Conservation (phyloP, 2,329 filamentous ascomycete genomes). For the Xylaria multiplex region DNA sequence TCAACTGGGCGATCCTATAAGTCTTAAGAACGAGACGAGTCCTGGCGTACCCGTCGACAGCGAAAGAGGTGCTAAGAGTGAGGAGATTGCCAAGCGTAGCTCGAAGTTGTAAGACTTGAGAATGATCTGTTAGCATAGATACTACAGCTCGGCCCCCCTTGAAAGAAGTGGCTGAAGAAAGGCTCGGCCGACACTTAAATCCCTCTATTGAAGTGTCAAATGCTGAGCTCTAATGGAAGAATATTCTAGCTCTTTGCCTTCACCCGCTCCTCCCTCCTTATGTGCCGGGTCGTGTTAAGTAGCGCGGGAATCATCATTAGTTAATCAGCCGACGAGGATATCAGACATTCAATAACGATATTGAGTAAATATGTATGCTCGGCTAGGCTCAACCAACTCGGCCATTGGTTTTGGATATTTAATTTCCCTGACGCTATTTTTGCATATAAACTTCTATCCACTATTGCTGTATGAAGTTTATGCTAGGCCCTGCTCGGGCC, state of each 20-base stretch:
- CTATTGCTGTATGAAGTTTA: no score
- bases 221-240: not conserved
- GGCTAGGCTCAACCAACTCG: no score
- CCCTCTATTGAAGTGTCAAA: not conserved
- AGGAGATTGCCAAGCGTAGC: conserved; percentile 29
- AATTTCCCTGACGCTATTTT: no score
- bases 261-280: not conserved
- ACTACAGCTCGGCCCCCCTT: not conserved
- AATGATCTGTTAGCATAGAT: not conserved
- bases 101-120: conserved; percentile 43
- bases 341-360: no score
- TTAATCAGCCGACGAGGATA: no score
- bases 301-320: not conserved
- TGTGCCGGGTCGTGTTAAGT: not conserved
- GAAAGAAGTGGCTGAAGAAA: not conserved
- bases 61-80: conserved; percentile 38
- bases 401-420: no score
- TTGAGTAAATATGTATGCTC: no score
- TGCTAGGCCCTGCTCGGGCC: no score
- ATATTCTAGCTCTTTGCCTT: not conserved
- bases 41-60: conserved; percentile 40
- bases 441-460: no score
- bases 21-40: conserved; percentile 52
- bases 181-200: not conserved
- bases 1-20: conserved; percentile 54